Conservation (phyloP, 306 rosid genomes). For the Trifolium fragiferum region DNA sequence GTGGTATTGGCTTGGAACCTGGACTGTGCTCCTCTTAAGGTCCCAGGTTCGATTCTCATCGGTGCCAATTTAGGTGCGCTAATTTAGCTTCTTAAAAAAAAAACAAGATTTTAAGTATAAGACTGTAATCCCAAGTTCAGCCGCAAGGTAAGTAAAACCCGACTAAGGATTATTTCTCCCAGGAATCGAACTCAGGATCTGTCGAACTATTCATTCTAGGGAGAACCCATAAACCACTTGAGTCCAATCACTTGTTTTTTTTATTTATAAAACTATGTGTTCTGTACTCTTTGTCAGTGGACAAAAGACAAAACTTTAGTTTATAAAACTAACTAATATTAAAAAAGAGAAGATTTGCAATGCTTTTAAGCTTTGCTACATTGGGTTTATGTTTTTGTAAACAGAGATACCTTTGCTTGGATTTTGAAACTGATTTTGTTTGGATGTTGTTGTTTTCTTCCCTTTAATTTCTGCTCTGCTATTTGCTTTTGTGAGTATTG, state of each 20-base stretch:
- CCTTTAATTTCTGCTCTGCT: background rate
- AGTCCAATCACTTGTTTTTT: background rate
- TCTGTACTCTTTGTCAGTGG: background rate
- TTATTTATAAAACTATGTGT: background rate
- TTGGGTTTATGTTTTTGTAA: conserved; percentile 25
- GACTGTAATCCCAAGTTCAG: too few species aligned
- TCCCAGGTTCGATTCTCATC: too few species aligned
- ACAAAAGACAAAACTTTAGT: background rate
- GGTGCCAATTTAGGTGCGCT: too few species aligned
- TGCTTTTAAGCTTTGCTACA: conserved; percentile 17
- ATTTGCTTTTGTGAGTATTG: conserved; percentile 22
- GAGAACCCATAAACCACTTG: too few species aligned
- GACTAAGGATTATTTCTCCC: too few species aligned
- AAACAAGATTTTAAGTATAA: too few species aligned
- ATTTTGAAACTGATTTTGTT: conserved; percentile 17
- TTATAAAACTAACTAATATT: background rate
- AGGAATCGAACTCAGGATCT: too few species aligned
- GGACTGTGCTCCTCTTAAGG: too few species aligned
- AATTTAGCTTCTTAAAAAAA: too few species aligned
- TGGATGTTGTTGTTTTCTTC: conserved; percentile 11
- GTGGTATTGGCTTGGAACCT: too few species aligned
- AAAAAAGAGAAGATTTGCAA: background rate
- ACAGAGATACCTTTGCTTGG: conserved; percentile 31
- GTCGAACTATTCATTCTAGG: too few species aligned
- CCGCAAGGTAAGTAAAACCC: too few species aligned